Evolutionary conservation across 371 early-diverging fungal species (phyloP).

Genomic region (Saksenaea oblongispora): DNA sequence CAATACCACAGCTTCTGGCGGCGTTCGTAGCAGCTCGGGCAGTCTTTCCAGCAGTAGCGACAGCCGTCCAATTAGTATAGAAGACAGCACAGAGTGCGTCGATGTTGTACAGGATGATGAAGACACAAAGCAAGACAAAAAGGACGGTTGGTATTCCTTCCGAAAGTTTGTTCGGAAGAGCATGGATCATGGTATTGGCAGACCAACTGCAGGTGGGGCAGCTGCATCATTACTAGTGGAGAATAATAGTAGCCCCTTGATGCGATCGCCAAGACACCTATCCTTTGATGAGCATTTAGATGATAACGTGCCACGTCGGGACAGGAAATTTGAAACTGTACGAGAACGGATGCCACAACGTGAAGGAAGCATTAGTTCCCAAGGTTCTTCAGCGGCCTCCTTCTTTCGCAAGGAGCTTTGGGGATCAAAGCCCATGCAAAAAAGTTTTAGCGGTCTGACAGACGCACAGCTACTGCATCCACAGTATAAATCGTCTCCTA

Average conservation of each 20-base stretch:
- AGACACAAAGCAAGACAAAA: slow-evolving; percentile 8
- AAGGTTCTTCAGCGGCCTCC: slow-evolving; percentile 19
- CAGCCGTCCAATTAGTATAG: slow-evolving; percentile 48
- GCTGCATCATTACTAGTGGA: slow-evolving; percentile 8
- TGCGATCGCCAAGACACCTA: slow-evolving; percentile 35
- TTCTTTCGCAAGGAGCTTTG: slow-evolving; percentile 46
- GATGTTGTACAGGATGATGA: slow-evolving; percentile 15
- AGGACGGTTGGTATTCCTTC: slow-evolving; percentile 18
- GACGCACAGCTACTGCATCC: background rate
- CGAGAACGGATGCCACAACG: slow-evolving; percentile 17
- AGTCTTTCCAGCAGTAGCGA: slow-evolving; percentile 26
- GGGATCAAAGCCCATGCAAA: background rate
- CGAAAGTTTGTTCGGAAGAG: slow-evolving; percentile 52
- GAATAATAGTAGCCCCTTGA: background rate
- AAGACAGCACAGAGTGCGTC: slow-evolving; percentile 19
- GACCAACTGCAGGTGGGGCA: background rate
- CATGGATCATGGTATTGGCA: slow-evolving; percentile 19
- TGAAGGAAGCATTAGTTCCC: slow-evolving; percentile 21
- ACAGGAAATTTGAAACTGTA: background rate
- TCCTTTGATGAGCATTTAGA: slow-evolving; percentile 39
- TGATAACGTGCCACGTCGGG: background rate
- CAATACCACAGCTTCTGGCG: slow-evolving; percentile 23
- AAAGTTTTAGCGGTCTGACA: background rate
- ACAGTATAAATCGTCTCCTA: background rate
- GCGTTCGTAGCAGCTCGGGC: slow-evolving; percentile 37